A percentile compares a stretch with the other conserved stretches of the same genome.
These are phyloP conservation scores for Euphrasia arctica DNA, from an alignment of 305 asterid species.

Conservation along the genomic window DNA sequence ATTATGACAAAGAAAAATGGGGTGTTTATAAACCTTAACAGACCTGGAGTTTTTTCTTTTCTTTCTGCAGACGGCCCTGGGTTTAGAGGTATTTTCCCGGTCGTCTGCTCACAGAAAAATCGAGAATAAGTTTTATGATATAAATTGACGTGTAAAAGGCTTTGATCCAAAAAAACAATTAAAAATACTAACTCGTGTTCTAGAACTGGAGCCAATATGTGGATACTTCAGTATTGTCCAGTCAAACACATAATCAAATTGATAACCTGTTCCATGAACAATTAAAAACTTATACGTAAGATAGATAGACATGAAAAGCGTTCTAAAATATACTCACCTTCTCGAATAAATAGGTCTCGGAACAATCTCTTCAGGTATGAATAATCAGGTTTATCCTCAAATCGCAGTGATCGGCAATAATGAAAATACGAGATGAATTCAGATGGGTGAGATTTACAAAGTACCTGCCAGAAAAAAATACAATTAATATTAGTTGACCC, in stretches of 20 bases:
- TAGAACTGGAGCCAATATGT: slow-evolving; percentile 61
- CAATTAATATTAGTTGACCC: neutral
- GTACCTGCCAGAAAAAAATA: slow-evolving; percentile 45
- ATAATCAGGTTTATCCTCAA: slow-evolving; percentile 39
- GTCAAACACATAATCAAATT: slow-evolving; percentile 59
- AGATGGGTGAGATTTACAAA: slow-evolving; percentile 72
- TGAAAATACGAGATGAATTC: slow-evolving; percentile 75
- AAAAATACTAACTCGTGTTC: slow-evolving; percentile 44
- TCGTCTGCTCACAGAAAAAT: slow-evolving; percentile 40
- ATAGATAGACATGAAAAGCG: neutral
- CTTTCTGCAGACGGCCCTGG: slow-evolving; percentile 57
- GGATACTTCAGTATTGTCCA: slow-evolving; percentile 62
- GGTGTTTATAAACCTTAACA: slow-evolving; percentile 22
- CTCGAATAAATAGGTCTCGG: too few species aligned
- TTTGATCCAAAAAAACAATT: neutral
- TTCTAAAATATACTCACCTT: slow-evolving; percentile 46
- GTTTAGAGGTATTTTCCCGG: slow-evolving; percentile 46
- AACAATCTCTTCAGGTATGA: too few species aligned
- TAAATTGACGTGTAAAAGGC: neutral
- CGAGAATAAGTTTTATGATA: slow-evolving; percentile 19
- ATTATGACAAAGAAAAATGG: slow-evolving; percentile 4
- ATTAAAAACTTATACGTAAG: neutral
- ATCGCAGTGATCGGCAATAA: slow-evolving; percentile 78
- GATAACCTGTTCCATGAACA: slow-evolving; percentile 53
- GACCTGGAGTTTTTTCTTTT: slow-evolving; percentile 59